Base-by-base conservation (phyloP, 1,284 basidiomycete genomes). In the Waitea zeae region DNA sequence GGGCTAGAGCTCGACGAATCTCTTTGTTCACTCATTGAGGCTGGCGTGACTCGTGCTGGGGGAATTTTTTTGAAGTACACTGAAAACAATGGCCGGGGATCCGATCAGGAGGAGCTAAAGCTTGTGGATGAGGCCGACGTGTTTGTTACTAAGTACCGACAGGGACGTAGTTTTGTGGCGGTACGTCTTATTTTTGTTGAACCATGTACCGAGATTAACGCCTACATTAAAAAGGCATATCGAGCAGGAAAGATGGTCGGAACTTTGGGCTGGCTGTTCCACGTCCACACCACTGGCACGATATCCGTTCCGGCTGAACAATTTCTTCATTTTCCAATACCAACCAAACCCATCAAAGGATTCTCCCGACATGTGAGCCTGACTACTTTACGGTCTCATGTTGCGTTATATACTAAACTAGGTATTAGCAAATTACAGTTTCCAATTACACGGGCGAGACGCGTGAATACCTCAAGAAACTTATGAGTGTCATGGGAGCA, bases 391-490 rank as follows among this genome's bases (percentile, higher is more conserved):
- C 44, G 12, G 6, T 13, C 5, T 20, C 15, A n/a, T 24, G n/a
- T 17, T 27, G 27, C 14, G 9, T 7, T 17, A 31, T 28, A 2
- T n/a, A 26, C 20, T 14, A 12, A 29, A 12, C 26, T 34, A 17
- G 30, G 33, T 20, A 13, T 7, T 40, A 86, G 74, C 59, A 69
- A 39, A 75, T 92, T 39, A 86, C 88, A 0, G 63, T 92, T 1
- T 86, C 87, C 0, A 90, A 89, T 50, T 92, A 90, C 49, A 82
- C 81, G 0, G 87, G 86, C 2, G 70, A 77, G 33, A 66, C 78
- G 2, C 65, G 88, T 4, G 81, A 89, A 35, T 90, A 92, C 48
- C 61, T 93, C 34, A 88, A 87, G 56, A 75, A 73, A 41, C 59
- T 93, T 14, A 83, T 93, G 39, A 57, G 57, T 4, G 56, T 70